These are phyloP conservation scores for Aspergillus olivimuriae DNA, from an alignment of 495 filamentous ascomycete species.

Conservation along the genomic window DNA sequence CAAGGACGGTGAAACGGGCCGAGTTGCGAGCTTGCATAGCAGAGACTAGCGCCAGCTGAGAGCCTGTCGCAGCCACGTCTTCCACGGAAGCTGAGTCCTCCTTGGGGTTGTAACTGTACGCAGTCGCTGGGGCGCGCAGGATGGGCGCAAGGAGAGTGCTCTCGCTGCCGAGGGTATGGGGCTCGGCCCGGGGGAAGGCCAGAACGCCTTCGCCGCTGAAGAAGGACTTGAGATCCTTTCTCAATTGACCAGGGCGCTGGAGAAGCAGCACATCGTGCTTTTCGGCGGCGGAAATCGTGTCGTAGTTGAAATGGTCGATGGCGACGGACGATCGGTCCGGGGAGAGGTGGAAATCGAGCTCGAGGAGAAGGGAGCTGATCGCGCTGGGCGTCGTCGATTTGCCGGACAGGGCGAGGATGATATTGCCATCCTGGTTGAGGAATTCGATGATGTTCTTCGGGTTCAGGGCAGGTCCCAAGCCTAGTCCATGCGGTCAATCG, in stretches of 20 bases:
- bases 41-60: constrained; percentile 75
- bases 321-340: constrained; percentile 73
- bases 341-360: constrained; percentile 89
- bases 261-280: constrained; percentile 86
- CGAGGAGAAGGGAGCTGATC: constrained; percentile 77
- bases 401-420: constrained; percentile 80
- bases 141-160: constrained; percentile 72
- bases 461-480: constrained; percentile 80
- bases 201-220: constrained; percentile 66
- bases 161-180: constrained; percentile 71
- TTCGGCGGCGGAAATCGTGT: constrained; percentile 65
- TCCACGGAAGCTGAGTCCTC: constrained; percentile 70
- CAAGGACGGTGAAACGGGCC: constrained; percentile 81
- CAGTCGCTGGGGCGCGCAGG: constrained; percentile 69
- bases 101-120: constrained; percentile 93
- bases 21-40: constrained; percentile 88
- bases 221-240: constrained; percentile 68
- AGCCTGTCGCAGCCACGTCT: constrained; percentile 75
- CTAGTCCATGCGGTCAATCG: constrained; percentile 41
- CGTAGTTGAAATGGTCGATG: constrained; percentile 95
- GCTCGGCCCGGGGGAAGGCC: constrained; percentile 73
- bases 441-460: constrained; percentile 86
- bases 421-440: constrained; percentile 84
- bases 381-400: constrained; percentile 66
- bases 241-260: constrained; percentile 52